Conservation (phyloP, 495 filamentous ascomycete genomes). For the Penicillium subrubescens region DNA sequence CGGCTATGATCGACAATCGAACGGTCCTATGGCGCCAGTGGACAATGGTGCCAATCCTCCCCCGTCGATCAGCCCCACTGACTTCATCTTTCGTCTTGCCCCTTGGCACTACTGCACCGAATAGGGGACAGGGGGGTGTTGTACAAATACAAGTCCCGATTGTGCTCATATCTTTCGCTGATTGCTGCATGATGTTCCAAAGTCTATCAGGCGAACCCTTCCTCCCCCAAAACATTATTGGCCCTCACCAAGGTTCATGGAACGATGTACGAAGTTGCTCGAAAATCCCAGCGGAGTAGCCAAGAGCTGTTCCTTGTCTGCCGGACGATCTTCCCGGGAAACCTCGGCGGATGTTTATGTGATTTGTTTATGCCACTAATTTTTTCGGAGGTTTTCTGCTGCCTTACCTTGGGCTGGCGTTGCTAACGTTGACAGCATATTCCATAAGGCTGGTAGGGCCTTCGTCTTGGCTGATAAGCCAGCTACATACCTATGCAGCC, state of each 20-base stretch:
- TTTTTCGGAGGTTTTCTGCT: neutral
- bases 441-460: neutral
- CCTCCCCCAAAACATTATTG: neutral
- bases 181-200: neutral
- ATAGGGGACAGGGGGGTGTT: constrained; percentile 4
- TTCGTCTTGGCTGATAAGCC: neutral
- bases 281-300: constrained; percentile 7
- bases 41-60: constrained; percentile 22
- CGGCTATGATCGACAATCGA: constrained; percentile 29
- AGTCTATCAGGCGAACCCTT: neutral
- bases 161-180: neutral
- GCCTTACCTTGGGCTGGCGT: neutral
- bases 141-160: neutral
- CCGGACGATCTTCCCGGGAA: neutral
- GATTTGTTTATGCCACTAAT: constrained; percentile 10
- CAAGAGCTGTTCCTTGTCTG: constrained; percentile 13
- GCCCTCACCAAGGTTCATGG: neutral
- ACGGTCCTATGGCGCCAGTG: constrained; percentile 17
- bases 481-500: too few species aligned
- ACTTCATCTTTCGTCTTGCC: neutral
- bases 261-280: neutral
- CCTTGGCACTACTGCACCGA: constrained; percentile 11
- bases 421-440: neutral
- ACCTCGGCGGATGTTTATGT: neutral
- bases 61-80: constrained; percentile 29